These are phyloP conservation scores for Citeromyces siamensis DNA, from an alignment of 1,139 yeast species.

Conservation along the genomic window DNA sequence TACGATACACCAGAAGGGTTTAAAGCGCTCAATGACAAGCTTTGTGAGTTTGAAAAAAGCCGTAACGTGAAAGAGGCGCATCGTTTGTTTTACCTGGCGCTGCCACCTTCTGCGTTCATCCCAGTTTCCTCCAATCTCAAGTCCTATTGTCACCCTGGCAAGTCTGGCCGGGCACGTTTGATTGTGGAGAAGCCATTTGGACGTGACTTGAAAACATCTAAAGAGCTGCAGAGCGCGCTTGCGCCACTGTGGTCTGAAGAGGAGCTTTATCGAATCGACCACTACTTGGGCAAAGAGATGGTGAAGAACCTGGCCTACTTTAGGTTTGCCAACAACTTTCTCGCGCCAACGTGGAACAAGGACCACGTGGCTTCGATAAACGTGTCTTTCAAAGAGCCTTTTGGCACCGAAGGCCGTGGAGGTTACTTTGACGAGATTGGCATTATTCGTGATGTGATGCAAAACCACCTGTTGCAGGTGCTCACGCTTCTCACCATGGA, in stretches of 20 bases:
- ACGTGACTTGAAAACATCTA: slow-evolving; percentile 69
- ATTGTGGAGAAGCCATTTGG: slow-evolving; percentile 98
- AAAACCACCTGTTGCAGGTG: slow-evolving; percentile 90
- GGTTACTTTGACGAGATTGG: slow-evolving; percentile 96
- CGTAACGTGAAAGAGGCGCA: slow-evolving; percentile 37
- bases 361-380: slow-evolving; percentile 70
- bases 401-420: slow-evolving; percentile 98
- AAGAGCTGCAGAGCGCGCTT: slow-evolving; percentile 62
- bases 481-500: slow-evolving; percentile 91
- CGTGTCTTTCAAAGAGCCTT: slow-evolving; percentile 87
- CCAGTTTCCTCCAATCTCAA: slow-evolving; percentile 67
- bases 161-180: slow-evolving; percentile 60
- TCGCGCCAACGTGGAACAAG: slow-evolving; percentile 80
- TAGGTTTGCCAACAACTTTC: slow-evolving; percentile 81
- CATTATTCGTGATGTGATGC: slow-evolving; percentile 96
- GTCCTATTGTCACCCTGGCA: slow-evolving; percentile 48
- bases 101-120: slow-evolving; percentile 89
- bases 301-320: slow-evolving; percentile 84
- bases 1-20: slow-evolving; percentile 77
- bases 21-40: slow-evolving; percentile 35
- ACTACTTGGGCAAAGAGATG: slow-evolving; percentile 95
- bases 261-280: slow-evolving; percentile 92
- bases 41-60: slow-evolving; percentile 46
- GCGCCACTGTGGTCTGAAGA: slow-evolving; percentile 85
- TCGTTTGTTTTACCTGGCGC: slow-evolving; percentile 81